Base-by-base conservation (phyloP, 768 basidiomycete genomes). In the Trametes villosa region DNA sequence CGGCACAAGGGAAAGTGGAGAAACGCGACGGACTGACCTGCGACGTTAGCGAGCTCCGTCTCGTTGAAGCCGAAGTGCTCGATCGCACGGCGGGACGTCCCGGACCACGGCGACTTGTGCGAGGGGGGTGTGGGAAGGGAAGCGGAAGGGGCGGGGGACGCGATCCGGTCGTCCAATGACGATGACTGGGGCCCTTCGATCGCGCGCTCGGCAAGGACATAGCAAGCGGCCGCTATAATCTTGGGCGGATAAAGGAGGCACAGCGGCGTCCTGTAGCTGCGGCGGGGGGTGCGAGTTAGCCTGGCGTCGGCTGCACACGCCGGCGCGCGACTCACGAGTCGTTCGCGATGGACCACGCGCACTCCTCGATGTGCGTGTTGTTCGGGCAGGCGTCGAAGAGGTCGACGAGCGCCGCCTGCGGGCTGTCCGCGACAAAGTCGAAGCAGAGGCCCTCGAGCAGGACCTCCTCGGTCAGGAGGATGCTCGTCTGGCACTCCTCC, bases 381-480 rank as follows among this genome's bases (percentile, higher is more conserved):
- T 79, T 77, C 62, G 80, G 79, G 44, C 81, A 74, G 9, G 79
- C 75, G 57, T 87, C 83, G 67, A 92, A 88, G 12, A 93, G 77
- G 62, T 92, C 87, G 44, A 90, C 84, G 30, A 94, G 77, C 52
- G 88, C 82, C 30, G 84, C 83, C 65, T 94, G 92, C 18, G 91
- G 90, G 67, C 85, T 92, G 57, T 83, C 82, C 11, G 92, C 85
- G 33, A 87, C 82, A 69, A 93, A 90, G 71, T 94, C 92, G 68
- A 94, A 94, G 75, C 91, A 94, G 5, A 94, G 78, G 0, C 89
- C 89, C 66, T 93, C 92, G 9, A 94, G 77, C 1, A 94, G 79
- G 40, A 85, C 81, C 73, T 94, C 91, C 72, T 94, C 92, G 0
- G 87, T 87, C 44, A 83, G 73, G 7, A 93, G 76, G 53, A 94